Conservation (phyloP, 192 early-diverging fungal species). For the Diversispora eburnea region DNA sequence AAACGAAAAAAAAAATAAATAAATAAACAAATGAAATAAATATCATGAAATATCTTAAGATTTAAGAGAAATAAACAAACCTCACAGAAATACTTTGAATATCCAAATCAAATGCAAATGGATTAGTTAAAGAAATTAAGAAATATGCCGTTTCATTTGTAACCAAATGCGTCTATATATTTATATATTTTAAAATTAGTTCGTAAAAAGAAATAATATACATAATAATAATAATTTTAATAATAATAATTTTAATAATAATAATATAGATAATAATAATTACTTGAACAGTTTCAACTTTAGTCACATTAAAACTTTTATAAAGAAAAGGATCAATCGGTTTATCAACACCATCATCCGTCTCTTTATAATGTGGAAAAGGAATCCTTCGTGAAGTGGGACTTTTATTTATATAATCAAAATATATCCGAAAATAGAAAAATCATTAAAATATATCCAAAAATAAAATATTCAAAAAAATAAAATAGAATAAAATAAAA, state of each 20-base stretch:
- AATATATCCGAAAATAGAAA: no score
- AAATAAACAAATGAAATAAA: background rate
- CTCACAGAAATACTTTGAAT: constrained; percentile 61
- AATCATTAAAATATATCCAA: no score
- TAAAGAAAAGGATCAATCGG: constrained; percentile 63
- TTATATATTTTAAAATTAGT: background rate
- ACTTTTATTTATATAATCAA: constrained; percentile 25
- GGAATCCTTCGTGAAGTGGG: constrained; percentile 56
- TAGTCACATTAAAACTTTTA: constrained; percentile 69
- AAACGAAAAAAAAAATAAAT: background rate
- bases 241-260: background rate
- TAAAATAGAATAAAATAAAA: background rate
- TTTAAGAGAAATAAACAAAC: constrained; percentile 29
- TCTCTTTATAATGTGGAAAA: constrained; percentile 50
- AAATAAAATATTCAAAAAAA: no score
- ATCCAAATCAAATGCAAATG: constrained; percentile 77
- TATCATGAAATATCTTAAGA: background rate
- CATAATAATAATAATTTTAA: background rate
- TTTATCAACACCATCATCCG: constrained; percentile 38
- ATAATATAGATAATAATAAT: constrained; percentile 2
- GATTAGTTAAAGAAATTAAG: constrained; percentile 69
- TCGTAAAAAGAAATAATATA: background rate
- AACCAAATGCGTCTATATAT: constrained; percentile 48
- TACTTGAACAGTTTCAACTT: constrained; percentile 45
- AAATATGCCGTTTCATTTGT: constrained; percentile 66